Conservation (phyloP, 2,329 filamentous ascomycete genomes). For the Aspergillus brasiliensis region DNA sequence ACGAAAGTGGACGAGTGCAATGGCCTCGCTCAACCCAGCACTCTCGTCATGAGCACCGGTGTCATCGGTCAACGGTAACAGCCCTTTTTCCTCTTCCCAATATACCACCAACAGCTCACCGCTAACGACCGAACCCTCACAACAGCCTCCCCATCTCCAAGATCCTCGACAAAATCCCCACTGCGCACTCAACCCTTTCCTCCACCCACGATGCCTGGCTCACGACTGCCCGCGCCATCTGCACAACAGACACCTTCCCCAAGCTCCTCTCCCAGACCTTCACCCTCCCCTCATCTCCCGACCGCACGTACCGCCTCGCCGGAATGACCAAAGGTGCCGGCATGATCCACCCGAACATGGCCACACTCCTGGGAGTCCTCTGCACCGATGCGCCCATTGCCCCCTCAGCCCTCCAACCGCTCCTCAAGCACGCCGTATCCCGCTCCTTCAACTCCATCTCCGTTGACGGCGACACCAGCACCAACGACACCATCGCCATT, state of each 20-base stretch:
- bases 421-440: constrained; percentile 74
- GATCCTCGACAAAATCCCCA: constrained; percentile 80
- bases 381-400: constrained; percentile 87
- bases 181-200: constrained; percentile 71
- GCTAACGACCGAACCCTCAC: neutral
- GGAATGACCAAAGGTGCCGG: constrained; percentile 98
- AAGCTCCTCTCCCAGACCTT: constrained; percentile 89
- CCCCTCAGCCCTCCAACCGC: constrained; percentile 64
- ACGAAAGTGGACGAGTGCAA: constrained; percentile 71
- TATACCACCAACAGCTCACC: neutral
- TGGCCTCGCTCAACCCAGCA: constrained; percentile 56
- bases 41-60: constrained; percentile 97
- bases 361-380: constrained; percentile 86
- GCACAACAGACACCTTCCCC: constrained; percentile 97
- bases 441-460: constrained; percentile 96
- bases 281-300: constrained; percentile 76
- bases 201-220: constrained; percentile 84
- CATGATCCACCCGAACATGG: constrained; percentile 99
- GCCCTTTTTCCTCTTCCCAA: neutral
- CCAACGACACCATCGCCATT: constrained; percentile 92
- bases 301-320: constrained; percentile 76
- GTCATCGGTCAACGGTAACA: constrained; percentile 86
- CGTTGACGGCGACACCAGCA: constrained; percentile 95
- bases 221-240: constrained; percentile 82
- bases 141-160: constrained; percentile 81